Evolutionary conservation across 768 basidiomycete species (phyloP).

Genomic region (Boletus rufocinnamomeus): DNA sequence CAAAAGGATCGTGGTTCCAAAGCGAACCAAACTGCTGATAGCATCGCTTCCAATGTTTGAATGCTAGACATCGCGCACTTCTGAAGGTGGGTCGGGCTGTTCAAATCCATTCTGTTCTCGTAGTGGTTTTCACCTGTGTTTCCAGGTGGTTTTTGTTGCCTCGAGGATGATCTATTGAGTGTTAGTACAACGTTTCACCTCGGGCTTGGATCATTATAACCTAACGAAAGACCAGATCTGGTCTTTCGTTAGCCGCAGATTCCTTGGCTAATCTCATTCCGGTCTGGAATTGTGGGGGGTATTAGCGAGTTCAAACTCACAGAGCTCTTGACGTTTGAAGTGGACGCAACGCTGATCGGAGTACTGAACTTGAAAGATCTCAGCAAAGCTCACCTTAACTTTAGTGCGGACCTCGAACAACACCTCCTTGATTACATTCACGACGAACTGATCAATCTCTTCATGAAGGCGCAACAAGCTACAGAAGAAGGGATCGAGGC

Average conservation of each 20-base stretch:
- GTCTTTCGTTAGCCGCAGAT: not conserved
- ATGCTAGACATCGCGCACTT: not conserved
- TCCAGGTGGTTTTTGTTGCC: not conserved
- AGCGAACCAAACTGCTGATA: not conserved
- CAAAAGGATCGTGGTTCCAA: no score
- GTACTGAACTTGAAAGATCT: slow-evolving; percentile 6
- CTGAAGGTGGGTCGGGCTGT: not conserved
- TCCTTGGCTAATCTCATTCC: not conserved
- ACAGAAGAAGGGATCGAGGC: slow-evolving; percentile 3
- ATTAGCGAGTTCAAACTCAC: slow-evolving; percentile 10
- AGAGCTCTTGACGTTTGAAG: slow-evolving; percentile 4
- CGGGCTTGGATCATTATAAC: no score
- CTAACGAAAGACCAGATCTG: no score
- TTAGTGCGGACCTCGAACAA: slow-evolving; percentile 9
- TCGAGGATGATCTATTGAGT: no score
- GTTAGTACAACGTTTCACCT: no score
- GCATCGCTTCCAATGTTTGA: not conserved
- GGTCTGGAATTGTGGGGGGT: not conserved
- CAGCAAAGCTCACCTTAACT: slow-evolving; percentile 3
- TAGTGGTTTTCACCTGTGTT: not conserved
- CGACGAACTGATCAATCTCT: slow-evolving; percentile 1
- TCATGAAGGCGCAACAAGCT: not conserved
- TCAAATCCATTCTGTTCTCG: not conserved
- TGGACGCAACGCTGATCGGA: slow-evolving; percentile 12
- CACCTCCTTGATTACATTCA: slow-evolving; percentile 11